Conservation (phyloP, 371 early-diverging fungal genomes). For the Mortierella sp. region DNA sequence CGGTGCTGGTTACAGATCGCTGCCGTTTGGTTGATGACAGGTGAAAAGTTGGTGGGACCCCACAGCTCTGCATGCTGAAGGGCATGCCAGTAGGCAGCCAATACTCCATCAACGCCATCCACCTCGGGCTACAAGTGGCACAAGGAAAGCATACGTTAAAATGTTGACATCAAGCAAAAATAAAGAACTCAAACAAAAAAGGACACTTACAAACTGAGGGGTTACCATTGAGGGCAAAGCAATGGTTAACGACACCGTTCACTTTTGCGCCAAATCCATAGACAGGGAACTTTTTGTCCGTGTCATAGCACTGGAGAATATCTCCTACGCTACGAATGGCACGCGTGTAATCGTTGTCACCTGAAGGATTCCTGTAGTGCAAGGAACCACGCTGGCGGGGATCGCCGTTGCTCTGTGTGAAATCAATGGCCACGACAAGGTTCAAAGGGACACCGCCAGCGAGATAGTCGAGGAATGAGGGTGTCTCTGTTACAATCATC, state of each 20-base stretch:
- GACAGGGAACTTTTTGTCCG: conserved; percentile 53
- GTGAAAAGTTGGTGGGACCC: conserved; percentile 68
- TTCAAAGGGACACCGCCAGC: conserved; percentile 57
- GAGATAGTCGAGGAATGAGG: conserved; percentile 63
- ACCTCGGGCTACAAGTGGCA: conserved; percentile 55
- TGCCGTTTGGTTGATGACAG: conserved; percentile 56
- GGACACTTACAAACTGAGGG: conserved; percentile 35
- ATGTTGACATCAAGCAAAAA: neutral
- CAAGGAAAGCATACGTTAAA: neutral
- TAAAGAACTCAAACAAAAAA: neutral
- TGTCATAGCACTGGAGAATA: conserved; percentile 56
- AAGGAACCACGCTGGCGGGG: conserved; percentile 56
- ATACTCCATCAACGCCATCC: conserved; percentile 59
- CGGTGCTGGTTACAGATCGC: conserved; percentile 49
- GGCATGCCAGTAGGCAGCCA: conserved; percentile 57
- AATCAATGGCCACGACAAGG: conserved; percentile 63
- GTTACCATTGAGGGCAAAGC: conserved; percentile 61
- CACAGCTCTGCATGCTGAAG: conserved; percentile 54
- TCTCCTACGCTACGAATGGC: conserved; percentile 59
- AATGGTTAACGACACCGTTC: conserved; percentile 57
- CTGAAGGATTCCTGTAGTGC: conserved; percentile 52
- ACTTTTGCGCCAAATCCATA: conserved; percentile 67
- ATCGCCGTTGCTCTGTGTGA: conserved; percentile 63
- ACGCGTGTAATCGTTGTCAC: conserved; percentile 57
- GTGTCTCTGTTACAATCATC: conserved; percentile 44